Conservation (phyloP, 2,329 filamentous ascomycete genomes). For the Calonectria fujianensis region DNA sequence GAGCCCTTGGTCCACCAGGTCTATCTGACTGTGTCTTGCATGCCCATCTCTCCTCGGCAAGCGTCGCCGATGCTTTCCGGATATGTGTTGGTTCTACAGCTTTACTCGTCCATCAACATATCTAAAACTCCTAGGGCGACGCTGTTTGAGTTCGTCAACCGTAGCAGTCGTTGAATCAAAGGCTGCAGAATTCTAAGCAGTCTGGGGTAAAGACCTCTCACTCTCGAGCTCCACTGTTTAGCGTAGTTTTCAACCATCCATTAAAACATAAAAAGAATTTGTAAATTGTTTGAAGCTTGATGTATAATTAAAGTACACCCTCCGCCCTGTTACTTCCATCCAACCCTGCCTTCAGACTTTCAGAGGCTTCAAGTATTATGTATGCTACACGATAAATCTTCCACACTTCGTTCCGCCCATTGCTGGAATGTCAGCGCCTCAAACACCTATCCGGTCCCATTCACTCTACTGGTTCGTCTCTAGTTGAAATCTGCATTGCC, state of each 20-base stretch:
- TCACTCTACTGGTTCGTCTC: conserved; percentile 11
- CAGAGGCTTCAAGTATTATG: conserved; percentile 42
- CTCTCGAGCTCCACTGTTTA: not conserved
- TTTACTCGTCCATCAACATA: not conserved
- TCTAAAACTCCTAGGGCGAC: not conserved
- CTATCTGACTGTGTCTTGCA: conserved; percentile 4
- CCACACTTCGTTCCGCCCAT: conserved; percentile 27
- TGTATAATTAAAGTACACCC: conserved; percentile 41
- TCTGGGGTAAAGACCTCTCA: conserved; percentile 18
- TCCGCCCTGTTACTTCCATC: conserved; percentile 34
- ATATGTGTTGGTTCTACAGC: not conserved
- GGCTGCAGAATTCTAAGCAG: conserved; percentile 8
- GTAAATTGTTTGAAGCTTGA: conserved; percentile 30
- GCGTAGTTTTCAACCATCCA: not conserved
- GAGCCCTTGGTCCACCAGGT: not conserved
- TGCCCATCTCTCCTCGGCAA: not conserved
- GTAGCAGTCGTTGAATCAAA: conserved; percentile 3
- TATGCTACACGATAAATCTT: conserved; percentile 40
- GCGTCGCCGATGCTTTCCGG: conserved; percentile 26
- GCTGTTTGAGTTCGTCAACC: not conserved
- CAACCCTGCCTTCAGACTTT: conserved; percentile 35
- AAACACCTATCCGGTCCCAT: conserved; percentile 30
- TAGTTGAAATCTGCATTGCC: conserved; percentile 73
- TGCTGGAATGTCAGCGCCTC: conserved; percentile 31
- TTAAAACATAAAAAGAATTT: conserved; percentile 11